These are phyloP conservation scores for Isatis tinctoria DNA, from an alignment of 345 rosid genomes.

Conservation along the genomic window DNA sequence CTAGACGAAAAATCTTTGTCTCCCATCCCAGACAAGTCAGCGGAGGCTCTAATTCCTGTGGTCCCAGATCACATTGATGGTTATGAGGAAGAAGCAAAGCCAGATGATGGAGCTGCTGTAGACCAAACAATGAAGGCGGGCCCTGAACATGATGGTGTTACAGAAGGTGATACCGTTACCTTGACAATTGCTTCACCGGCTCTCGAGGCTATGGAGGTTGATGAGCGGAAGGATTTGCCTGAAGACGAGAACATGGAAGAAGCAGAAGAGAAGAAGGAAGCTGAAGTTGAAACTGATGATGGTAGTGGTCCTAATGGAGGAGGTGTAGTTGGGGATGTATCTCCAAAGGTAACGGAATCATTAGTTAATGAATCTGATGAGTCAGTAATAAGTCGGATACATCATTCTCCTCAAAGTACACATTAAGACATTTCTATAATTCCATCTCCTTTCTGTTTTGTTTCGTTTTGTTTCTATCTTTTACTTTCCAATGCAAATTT, in stretches of 20 bases:
- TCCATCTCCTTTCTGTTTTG: constrained; percentile 32
- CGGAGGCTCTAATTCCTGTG: not conserved
- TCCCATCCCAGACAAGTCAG: constrained; percentile 1
- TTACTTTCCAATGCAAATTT: constrained; percentile 20
- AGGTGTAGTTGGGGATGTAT: constrained; percentile 18
- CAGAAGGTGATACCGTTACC: constrained; percentile 10
- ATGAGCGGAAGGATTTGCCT: constrained; percentile 5
- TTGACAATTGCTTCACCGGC: constrained; percentile 1
- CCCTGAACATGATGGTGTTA: constrained; percentile 7
- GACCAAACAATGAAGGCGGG: constrained; percentile 10
- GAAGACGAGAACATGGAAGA: constrained; percentile 28
- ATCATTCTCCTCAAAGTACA: constrained; percentile 94
- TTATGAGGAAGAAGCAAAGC: constrained; percentile 1
- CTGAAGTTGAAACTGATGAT: constrained; percentile 25
- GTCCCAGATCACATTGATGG: constrained; percentile 5
- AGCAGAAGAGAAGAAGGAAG: constrained; percentile 28
- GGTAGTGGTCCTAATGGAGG: constrained; percentile 30
- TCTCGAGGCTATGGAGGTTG: not conserved
- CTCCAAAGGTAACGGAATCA: constrained; percentile 19
- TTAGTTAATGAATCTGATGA: constrained; percentile 60
- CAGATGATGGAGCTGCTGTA: constrained; percentile 20
- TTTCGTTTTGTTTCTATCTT: not conserved
- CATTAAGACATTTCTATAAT: constrained; percentile 70
- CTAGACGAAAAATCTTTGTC: not conserved
- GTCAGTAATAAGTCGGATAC: constrained; percentile 95